phyloP scores from a whole-genome alignment of 495 filamentous ascomycete genomes.

The Filosporella fistucella region DNA sequence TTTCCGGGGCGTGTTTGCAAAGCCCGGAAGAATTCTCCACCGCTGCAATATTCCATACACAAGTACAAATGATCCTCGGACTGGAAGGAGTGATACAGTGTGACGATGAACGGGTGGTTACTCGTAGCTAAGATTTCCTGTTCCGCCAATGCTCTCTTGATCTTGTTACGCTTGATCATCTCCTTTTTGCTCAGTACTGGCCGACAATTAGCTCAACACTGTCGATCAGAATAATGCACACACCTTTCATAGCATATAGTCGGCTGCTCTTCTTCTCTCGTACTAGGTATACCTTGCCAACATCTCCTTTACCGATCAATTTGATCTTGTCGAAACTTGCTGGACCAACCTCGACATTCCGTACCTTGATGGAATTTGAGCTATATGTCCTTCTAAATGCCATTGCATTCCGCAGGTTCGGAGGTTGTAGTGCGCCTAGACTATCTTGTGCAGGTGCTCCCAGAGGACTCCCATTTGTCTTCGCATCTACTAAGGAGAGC shows the following conservation, averaged over 20 bases:
- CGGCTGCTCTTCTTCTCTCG: slow-evolving; percentile 94
- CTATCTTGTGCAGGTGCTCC: slow-evolving; percentile 32
- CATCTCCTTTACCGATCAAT: slow-evolving; percentile 96
- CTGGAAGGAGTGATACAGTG: slow-evolving; percentile 96
- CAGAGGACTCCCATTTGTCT: slow-evolving; percentile 25
- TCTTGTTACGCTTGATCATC: slow-evolving; percentile 99
- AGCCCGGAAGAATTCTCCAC: slow-evolving; percentile 96
- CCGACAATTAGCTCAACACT: slow-evolving; percentile 4
- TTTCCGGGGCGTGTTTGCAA: slow-evolving; percentile 95
- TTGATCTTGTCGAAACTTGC: slow-evolving; percentile 99
- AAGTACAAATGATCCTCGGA: slow-evolving; percentile 97
- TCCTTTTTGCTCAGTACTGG: slow-evolving; percentile 98
- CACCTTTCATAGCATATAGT: slow-evolving; percentile 99
- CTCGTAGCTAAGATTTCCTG: slow-evolving; percentile 98
- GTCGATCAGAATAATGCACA: not conserved
- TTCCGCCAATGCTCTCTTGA: slow-evolving; percentile 95
- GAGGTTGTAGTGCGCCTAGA: slow-evolving; percentile 41
- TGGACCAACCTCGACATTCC: slow-evolving; percentile 93
- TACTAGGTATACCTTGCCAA: slow-evolving; percentile 97
- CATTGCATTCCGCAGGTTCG: slow-evolving; percentile 38
- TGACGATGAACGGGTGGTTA: slow-evolving; percentile 99
- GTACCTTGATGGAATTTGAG: slow-evolving; percentile 97
- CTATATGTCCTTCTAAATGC: slow-evolving; percentile 94
- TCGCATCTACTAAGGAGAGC: slow-evolving; percentile 41
- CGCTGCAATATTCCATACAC: slow-evolving; percentile 99